Evolutionary conservation across 164 flowering plant species (phyloP).

Genomic region (Brasenia schreberi): DNA sequence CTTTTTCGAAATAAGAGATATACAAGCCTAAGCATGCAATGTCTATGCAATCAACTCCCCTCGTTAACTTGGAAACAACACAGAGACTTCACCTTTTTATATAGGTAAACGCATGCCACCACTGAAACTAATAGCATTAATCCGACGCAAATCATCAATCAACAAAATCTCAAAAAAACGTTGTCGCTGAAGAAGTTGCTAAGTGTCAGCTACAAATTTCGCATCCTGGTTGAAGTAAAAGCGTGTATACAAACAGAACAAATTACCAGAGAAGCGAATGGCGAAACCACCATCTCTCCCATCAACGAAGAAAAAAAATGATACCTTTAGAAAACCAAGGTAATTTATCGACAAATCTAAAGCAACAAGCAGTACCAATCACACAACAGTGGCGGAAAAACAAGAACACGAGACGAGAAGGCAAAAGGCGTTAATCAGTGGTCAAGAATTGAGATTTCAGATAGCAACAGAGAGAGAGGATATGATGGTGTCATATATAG

Average conservation of each 20-base stretch:
- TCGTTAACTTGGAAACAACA: background rate
- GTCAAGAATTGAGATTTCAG: background rate
- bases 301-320: background rate
- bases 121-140: background rate
- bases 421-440: background rate
- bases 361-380: background rate
- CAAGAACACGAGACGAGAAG: background rate
- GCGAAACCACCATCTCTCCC: background rate
- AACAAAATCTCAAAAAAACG: background rate
- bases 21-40: background rate
- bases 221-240: background rate
- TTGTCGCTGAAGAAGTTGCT: background rate
- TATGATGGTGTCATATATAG: too few relatives aligned
- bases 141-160: background rate
- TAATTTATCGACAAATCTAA: background rate
- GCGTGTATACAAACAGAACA: background rate
- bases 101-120: background rate
- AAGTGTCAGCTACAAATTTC: background rate
- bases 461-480: background rate
- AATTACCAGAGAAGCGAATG: background rate
- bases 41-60: background rate
- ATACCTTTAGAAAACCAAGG: background rate
- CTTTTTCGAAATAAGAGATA: background rate
- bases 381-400: background rate
- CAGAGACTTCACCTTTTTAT: background rate